Percentiles rank a stretch among this genome's conserved stretches.
Evolutionary conservation across 2,329 filamentous ascomycete genomes (phyloP).

Genomic region (Phaeosphaeriaceae sp.): DNA sequence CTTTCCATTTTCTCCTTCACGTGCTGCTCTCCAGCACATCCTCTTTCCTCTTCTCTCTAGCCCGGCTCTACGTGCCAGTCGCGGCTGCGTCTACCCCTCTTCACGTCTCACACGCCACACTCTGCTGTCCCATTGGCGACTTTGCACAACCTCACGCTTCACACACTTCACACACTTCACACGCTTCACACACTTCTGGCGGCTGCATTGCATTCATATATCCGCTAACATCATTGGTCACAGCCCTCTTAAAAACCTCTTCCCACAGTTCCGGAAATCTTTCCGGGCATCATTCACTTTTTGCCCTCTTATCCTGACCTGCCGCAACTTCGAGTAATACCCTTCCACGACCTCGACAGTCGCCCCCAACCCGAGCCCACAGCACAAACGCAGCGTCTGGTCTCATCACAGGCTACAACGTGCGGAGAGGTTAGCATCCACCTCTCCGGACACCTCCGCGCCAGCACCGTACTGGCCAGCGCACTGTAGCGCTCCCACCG

Average conservation of each 20-base stretch:
- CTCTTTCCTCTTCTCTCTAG: neutral
- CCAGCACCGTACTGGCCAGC: constrained; percentile 38
- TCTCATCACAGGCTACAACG: constrained; percentile 28
- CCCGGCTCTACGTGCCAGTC: neutral
- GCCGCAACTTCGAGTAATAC: constrained; percentile 3
- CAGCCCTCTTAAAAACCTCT: constrained; percentile 18
- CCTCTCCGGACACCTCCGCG: constrained; percentile 50
- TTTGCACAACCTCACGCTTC: neutral
- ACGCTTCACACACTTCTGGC: no score
- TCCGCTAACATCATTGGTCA: constrained; percentile 20
- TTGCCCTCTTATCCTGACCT: constrained; percentile 3
- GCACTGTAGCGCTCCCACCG: constrained; percentile 36
- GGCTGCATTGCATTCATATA: neutral
- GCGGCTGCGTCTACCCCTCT: neutral
- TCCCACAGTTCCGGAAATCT: constrained; percentile 9
- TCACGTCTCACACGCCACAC: no score
- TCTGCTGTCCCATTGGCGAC: neutral
- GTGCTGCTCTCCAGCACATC: neutral
- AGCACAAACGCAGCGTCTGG: constrained; percentile 23
- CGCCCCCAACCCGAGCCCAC: neutral
- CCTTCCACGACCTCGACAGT: constrained; percentile 5
- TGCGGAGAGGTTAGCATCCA: constrained; percentile 50
- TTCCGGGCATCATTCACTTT: constrained; percentile 15
- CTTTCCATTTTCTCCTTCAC: constrained; percentile 9
- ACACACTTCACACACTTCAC: no score